Conservation (phyloP, 1,139 yeast species). For the Geotrichum australiense region DNA sequence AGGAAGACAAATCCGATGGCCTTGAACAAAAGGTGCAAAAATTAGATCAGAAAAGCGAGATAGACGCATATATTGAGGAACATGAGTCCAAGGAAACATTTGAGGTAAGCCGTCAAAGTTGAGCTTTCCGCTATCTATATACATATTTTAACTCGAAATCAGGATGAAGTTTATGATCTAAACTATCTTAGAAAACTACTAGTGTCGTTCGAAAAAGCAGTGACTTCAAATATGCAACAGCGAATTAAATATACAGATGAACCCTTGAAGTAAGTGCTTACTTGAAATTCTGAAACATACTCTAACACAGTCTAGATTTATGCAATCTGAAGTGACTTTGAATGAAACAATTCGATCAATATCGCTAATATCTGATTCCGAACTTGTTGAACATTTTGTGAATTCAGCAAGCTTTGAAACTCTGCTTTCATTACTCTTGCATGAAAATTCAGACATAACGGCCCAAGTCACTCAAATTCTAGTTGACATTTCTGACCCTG, state of each 20-base stretch:
- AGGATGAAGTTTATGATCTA: conserved; percentile 21
- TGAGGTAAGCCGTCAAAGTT: conserved; percentile 3
- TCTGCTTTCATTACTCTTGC: conserved; percentile 28
- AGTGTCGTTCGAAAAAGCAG: conserved; percentile 26
- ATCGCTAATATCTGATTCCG: conserved; percentile 29
- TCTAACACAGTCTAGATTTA: conserved; percentile 18
- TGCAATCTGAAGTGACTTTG: conserved; percentile 30
- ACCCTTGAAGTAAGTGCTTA: conserved; percentile 30
- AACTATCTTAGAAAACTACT: conserved; percentile 26
- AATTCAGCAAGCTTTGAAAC: conserved; percentile 24
- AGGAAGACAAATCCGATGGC: background rate
- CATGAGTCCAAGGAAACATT: conserved; percentile 2
- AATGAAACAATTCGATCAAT: conserved; percentile 31
- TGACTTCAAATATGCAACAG: conserved; percentile 28
- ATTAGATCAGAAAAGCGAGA: conserved; percentile 9
- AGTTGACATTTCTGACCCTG: conserved; percentile 28
- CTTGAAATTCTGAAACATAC: background rate
- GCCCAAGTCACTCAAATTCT: conserved; percentile 26
- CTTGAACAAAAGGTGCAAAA: background rate
- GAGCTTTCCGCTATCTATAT: background rate
- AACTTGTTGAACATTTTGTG: conserved; percentile 25
- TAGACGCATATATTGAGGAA: conserved; percentile 17
- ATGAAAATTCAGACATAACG: conserved; percentile 34
- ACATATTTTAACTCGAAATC: background rate
- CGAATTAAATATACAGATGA: conserved; percentile 30